These are phyloP conservation scores for Fusarium azukiicola DNA, from an alignment of 2,329 filamentous ascomycete species.

Conservation along the genomic window DNA sequence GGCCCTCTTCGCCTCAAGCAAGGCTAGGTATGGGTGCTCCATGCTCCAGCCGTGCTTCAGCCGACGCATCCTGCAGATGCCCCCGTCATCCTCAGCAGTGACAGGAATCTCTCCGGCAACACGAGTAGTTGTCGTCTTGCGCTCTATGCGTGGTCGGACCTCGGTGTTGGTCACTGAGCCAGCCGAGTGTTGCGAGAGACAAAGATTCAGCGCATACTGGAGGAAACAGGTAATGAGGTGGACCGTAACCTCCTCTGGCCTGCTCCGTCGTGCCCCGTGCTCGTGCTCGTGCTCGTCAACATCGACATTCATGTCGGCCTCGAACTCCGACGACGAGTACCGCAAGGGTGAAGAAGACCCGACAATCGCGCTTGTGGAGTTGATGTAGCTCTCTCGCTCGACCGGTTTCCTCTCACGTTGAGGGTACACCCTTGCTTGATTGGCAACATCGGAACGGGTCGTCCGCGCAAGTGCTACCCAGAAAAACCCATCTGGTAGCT, in stretches of 20 bases:
- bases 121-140: not conserved
- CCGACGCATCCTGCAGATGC: conserved; percentile 13
- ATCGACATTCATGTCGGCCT: not conserved
- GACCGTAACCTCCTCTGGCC: conserved; percentile 25
- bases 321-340: not conserved
- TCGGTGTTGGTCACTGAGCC: not conserved
- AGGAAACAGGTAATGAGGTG: conserved; percentile 18
- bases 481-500: not conserved
- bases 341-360: not conserved
- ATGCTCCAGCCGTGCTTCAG: not conserved
- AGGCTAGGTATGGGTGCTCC: conserved; percentile 19
- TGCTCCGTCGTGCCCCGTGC: conserved; percentile 10
- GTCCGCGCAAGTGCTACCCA: not conserved
- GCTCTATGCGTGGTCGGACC: not conserved
- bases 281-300: conserved; percentile 17
- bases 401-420: not conserved
- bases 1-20: conserved; percentile 24
- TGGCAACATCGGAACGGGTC: not conserved
- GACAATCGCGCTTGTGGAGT: not conserved
- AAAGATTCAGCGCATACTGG: conserved; percentile 7
- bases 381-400: not conserved
- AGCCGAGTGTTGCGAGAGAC: not conserved
- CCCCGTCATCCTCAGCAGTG: conserved; percentile 24
- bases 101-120: not conserved
- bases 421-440: not conserved